Conservation (phyloP, 495 filamentous ascomycete species). For the Neurospora discreta region DNA sequence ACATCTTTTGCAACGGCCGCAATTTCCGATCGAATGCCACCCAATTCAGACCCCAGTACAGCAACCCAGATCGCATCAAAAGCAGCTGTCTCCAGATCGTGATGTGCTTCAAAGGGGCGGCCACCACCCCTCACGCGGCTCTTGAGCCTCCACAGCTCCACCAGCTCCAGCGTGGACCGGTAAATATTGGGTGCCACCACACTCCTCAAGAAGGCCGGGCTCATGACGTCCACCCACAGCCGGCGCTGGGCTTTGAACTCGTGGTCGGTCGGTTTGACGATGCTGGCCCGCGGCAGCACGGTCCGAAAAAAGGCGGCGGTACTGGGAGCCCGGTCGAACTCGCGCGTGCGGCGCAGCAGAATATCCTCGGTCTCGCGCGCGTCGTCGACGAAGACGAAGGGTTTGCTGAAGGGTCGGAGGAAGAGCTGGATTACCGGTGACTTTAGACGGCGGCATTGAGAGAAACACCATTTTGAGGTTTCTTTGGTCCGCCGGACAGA, state of each 20-base stretch:
- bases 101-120: conserved; percentile 13
- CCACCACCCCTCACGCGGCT: conserved; percentile 3
- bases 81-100: conserved; percentile 22
- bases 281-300: conserved; percentile 14
- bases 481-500: conserved; percentile 7
- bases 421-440: conserved; percentile 19
- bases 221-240: conserved; percentile 24
- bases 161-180: conserved; percentile 13
- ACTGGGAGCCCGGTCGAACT: conserved; percentile 19
- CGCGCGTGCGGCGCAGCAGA: conserved; percentile 16
- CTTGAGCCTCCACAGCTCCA: conserved; percentile 27
- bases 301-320: conserved; percentile 9
- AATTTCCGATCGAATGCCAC: conserved; percentile 10
- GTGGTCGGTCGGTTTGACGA: conserved; percentile 18
- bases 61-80: conserved; percentile 28
- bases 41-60: conserved; percentile 18
- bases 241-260: conserved; percentile 20
- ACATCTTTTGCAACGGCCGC: not conserved
- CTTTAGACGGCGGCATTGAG: conserved; percentile 13
- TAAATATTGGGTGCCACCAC: conserved; percentile 22
- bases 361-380: conserved; percentile 21
- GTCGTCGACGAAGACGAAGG: conserved; percentile 19
- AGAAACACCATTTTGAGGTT: conserved; percentile 2
- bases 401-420: conserved; percentile 10
- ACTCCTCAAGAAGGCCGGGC: conserved; percentile 19